Percentiles rank a stretch among this genome's conserved stretches.
These are phyloP conservation scores for Lipomyces orientalis DNA, from an alignment of 805 yeast species.

Conservation along the genomic window DNA sequence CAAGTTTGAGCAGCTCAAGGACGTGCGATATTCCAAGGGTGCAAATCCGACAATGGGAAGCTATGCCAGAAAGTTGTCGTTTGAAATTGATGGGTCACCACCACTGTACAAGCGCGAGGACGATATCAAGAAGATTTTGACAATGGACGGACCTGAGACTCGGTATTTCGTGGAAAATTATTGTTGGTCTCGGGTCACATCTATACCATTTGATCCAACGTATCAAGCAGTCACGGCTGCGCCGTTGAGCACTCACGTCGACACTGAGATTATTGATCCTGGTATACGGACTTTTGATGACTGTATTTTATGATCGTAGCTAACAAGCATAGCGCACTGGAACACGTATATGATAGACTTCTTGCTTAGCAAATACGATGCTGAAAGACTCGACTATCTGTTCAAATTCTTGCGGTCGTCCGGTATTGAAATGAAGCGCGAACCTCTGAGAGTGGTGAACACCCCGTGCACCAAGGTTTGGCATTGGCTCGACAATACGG, in stretches of 20 bases:
- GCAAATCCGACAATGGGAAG: background rate
- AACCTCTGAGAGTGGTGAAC: background rate
- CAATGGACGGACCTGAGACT: background rate
- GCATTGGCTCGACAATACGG: constrained; percentile 6
- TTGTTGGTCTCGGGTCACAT: constrained; percentile 8
- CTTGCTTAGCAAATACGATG: background rate
- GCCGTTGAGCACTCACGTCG: background rate
- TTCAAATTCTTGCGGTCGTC: background rate
- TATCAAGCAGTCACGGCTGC: background rate
- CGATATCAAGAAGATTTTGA: constrained; percentile 4
- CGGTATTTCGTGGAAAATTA: constrained; percentile 2
- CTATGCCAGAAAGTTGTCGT: background rate
- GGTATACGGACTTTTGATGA: background rate
- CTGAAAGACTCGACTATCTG: constrained; percentile 3
- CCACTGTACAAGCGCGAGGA: constrained; percentile 1
- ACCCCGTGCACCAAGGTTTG: background rate
- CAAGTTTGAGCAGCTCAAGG: constrained; percentile 1
- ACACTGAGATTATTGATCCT: background rate
- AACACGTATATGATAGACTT: constrained; percentile 8
- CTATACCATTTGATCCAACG: background rate
- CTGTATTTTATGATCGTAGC: background rate
- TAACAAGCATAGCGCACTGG: constrained; percentile 6
- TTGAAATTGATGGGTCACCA: background rate
- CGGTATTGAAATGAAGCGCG: background rate
- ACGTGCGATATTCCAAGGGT: constrained; percentile 4